Percentiles rank a stretch among this genome's conserved stretches.
phyloP scores from a whole-genome alignment of 2,329 filamentous ascomycete genomes.

The Xylariaceae sp. region DNA sequence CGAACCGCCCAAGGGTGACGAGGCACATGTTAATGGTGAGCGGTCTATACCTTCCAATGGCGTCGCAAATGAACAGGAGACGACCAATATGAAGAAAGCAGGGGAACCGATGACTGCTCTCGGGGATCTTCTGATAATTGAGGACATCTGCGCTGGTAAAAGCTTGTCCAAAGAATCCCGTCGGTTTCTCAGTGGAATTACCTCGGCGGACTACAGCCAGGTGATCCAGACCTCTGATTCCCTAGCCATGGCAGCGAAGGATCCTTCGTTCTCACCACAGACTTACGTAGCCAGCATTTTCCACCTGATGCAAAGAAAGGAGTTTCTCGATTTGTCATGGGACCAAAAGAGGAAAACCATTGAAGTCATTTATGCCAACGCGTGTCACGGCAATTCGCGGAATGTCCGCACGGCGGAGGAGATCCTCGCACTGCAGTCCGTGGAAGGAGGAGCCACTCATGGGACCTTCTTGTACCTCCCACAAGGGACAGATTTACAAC shows the following conservation, averaged over 20 bases:
- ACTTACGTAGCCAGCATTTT: slow-evolving; percentile 9
- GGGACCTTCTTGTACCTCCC: not conserved
- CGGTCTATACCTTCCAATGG: not conserved
- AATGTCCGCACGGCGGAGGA: slow-evolving; percentile 15
- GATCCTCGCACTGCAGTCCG: slow-evolving; percentile 13
- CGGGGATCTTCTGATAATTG: slow-evolving; percentile 9
- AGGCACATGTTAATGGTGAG: not conserved
- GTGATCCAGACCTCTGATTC: not conserved
- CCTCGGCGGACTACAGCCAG: not conserved
- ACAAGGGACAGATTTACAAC: not conserved
- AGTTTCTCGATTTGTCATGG: slow-evolving; percentile 13
- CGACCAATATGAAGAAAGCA: not conserved
- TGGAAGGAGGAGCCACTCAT: not conserved
- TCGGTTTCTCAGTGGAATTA: not conserved
- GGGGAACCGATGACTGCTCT: slow-evolving; percentile 5
- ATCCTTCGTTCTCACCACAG: not conserved
- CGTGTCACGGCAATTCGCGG: slow-evolving; percentile 5
- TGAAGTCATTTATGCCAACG: slow-evolving; percentile 18
- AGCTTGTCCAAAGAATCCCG: slow-evolving; percentile 14
- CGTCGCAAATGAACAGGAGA: not conserved
- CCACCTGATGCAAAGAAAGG: slow-evolving; percentile 13
- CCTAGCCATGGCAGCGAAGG: not conserved
- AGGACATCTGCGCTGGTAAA: slow-evolving; percentile 1
- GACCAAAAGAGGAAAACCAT: slow-evolving; percentile 18
- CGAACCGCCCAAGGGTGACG: not conserved